phyloP scores from a whole-genome alignment of 2,329 filamentous ascomycete species.

The Amauroascus niger region DNA sequence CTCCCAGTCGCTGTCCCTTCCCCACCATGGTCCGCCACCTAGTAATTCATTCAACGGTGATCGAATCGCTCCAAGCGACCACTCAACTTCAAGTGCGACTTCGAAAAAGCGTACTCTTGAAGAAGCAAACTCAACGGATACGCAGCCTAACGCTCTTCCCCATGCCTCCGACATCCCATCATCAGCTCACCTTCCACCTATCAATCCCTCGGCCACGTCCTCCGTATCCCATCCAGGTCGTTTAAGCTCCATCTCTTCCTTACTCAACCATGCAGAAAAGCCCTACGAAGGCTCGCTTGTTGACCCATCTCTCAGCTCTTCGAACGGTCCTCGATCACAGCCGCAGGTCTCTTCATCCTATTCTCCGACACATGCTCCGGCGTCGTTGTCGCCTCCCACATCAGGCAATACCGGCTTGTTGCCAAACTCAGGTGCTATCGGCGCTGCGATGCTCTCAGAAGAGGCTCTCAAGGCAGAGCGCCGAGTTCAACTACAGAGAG shows the following conservation, averaged over 20 bases:
- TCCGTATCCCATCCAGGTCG: constrained; percentile 44
- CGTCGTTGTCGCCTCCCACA: constrained; percentile 19
- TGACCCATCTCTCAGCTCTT: constrained; percentile 33
- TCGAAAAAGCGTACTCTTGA: constrained; percentile 32
- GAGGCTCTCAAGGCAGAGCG: constrained; percentile 51
- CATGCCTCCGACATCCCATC: constrained; percentile 26
- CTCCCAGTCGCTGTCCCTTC: constrained; percentile 26
- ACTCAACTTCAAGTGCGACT: constrained; percentile 15
- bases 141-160: constrained; percentile 18
- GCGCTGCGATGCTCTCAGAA: constrained; percentile 27
- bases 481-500: constrained; percentile 56
- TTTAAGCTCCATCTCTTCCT: constrained; percentile 65
- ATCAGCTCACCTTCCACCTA: constrained; percentile 33
- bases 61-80: background rate
- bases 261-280: constrained; percentile 51
- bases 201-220: constrained; percentile 19
- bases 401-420: constrained; percentile 25
- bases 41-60: constrained; percentile 13
- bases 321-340: constrained; percentile 18
- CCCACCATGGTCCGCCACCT: constrained; percentile 24
- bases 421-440: background rate
- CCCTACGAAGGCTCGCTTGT: constrained; percentile 28
- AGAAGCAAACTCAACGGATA: constrained; percentile 26
- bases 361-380: constrained; percentile 8
- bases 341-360: constrained; percentile 20